Evolutionary conservation across 306 rosid species (phyloP).

Genomic region (Crotalaria pallida): DNA sequence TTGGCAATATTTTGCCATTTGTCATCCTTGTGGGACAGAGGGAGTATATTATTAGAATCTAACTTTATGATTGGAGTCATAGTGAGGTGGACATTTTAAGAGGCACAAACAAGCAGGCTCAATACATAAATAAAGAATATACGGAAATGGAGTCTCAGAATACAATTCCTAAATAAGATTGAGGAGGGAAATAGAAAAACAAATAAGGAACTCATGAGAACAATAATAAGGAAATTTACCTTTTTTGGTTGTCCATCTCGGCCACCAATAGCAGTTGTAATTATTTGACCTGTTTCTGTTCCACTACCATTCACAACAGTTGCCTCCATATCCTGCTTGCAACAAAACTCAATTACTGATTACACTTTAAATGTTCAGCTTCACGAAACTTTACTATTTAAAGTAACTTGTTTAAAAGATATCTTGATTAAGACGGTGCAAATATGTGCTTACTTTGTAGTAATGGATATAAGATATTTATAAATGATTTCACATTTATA

Average conservation of each 20-base stretch:
- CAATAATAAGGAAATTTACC: constrained; percentile 36
- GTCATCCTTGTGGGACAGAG: too few species aligned
- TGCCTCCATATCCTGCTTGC: constrained; percentile 65
- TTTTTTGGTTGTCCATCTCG: constrained; percentile 75
- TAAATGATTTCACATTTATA: constrained; percentile 11
- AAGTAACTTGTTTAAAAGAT: constrained; percentile 1
- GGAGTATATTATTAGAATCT: too few species aligned
- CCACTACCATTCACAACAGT: constrained; percentile 64
- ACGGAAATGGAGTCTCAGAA: neutral
- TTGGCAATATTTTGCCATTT: too few species aligned
- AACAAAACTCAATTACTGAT: neutral
- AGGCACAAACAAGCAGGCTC: neutral
- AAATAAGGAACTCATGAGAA: neutral
- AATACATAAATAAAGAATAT: neutral
- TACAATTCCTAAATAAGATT: neutral
- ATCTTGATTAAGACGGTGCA: neutral
- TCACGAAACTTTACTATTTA: neutral
- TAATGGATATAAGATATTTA: neutral
- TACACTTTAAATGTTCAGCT: neutral
- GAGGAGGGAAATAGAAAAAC: neutral
- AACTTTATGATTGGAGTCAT: too few species aligned
- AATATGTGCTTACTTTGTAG: neutral
- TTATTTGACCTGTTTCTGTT: constrained; percentile 88
- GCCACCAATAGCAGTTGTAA: constrained; percentile 68
- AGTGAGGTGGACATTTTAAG: too few species aligned